Evolutionary conservation across 2,329 filamentous ascomycete genomes (phyloP).

Genomic region (Furcasterigmium sp.): DNA sequence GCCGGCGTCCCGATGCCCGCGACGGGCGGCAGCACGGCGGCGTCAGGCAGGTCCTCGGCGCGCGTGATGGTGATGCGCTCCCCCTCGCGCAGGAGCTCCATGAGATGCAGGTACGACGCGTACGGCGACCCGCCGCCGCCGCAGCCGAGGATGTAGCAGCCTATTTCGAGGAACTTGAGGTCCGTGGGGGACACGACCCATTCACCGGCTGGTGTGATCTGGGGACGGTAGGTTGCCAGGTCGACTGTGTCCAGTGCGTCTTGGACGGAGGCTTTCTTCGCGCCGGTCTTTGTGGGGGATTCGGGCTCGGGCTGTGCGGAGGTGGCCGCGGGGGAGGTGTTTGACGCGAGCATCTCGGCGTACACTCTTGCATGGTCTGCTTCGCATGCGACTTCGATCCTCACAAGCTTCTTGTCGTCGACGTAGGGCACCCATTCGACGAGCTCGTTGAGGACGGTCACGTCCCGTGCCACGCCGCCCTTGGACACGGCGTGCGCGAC

Average conservation of each 20-base stretch:
- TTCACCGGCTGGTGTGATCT: slow-evolving; percentile 6
- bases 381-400: slow-evolving; percentile 13
- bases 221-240: slow-evolving; percentile 6
- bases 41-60: slow-evolving; percentile 13
- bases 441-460: slow-evolving; percentile 15
- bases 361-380: slow-evolving; percentile 13
- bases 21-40: slow-evolving; percentile 14
- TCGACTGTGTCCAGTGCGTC: slow-evolving; percentile 4
- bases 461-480: slow-evolving; percentile 10
- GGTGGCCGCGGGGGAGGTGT: neutral
- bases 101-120: slow-evolving; percentile 13
- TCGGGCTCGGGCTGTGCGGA: no score
- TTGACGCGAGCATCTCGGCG: slow-evolving; percentile 3
- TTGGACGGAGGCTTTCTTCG: neutral
- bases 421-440: slow-evolving; percentile 15
- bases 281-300: neutral
- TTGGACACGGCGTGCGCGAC: slow-evolving; percentile 13
- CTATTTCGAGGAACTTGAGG: slow-evolving; percentile 15
- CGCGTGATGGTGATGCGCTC: slow-evolving; percentile 14
- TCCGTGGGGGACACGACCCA: slow-evolving; percentile 17
- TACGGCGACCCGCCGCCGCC: slow-evolving; percentile 17
- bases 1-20: slow-evolving; percentile 15
- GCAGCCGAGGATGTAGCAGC: slow-evolving; percentile 18
- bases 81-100: slow-evolving; percentile 13
- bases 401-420: slow-evolving; percentile 15